Base-by-base conservation (phyloP, 192 early-diverging fungal species). In the Lunasporangiospora selenospora region DNA sequence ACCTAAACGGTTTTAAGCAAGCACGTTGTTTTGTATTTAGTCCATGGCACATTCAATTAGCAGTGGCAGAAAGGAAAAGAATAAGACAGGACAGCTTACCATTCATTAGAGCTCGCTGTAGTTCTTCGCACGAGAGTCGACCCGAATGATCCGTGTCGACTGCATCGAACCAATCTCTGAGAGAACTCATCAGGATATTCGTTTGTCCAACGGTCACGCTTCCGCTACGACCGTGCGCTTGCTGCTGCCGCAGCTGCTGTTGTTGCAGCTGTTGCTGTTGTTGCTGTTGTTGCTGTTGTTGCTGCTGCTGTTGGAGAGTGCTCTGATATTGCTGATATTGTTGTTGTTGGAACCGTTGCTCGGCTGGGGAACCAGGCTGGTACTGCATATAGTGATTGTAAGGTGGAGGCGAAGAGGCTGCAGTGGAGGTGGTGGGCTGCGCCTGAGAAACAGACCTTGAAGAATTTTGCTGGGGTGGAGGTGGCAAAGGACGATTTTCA, bases 91-190 rank as follows among this genome's bases (percentile, higher is more conserved):
- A n/a, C n/a, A n/a, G n/a, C n/a, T n/a, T 60, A 2, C 71, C 62
- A 41, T 86, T 87, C 49, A 83, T 79, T 7, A 89, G 78, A 12
- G 81, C 83, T 37, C 81, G 73, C 60, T 86, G 84, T 13, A 89
- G 79, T 58, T 89, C 86, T 23, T 65, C 46, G 36, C 83, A 70
- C 29, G 80, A 77, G n/a, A 89, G 73, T 50, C 69, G 61, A 32
- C 84, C 86, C 44, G 75, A 79, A 46, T 73, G 53, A 41, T 89
- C 86, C 2, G 65, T 80, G 45, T 80, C 78, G 24, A 80, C 75
- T n/a, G 78, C 65, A 61, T 77, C 49, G 53, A 82, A 82, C 65
- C 61, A 75, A 27, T 76, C 66, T 36, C 39, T 31, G 39, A 77
- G 62, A 0, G 62, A 58, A 13, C 34, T 58, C 12, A 65, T 19